These are phyloP conservation scores for Periconia sp. DNA, from an alignment of 2,329 filamentous ascomycete genomes.

Conservation along the genomic window DNA sequence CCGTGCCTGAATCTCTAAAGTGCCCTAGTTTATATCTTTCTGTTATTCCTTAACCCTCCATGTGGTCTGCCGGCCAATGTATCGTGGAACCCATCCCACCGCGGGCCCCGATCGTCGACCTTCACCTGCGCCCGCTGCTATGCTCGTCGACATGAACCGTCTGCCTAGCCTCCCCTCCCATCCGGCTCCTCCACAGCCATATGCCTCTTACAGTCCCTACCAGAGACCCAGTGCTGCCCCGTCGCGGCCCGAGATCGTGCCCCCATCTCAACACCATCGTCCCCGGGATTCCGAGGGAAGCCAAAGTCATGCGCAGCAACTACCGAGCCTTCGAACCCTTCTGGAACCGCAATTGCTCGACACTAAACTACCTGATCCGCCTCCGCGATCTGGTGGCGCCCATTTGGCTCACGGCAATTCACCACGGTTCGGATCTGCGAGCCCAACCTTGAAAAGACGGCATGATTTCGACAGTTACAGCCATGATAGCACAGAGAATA, in stretches of 20 bases:
- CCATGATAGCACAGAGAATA: slow-evolving; percentile 31
- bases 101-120: slow-evolving; percentile 32
- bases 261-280: slow-evolving; percentile 30
- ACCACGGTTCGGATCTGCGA: slow-evolving; percentile 36
- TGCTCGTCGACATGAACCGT: slow-evolving; percentile 75
- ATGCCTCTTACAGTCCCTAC: slow-evolving; percentile 35
- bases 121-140: slow-evolving; percentile 30
- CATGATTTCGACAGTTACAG: slow-evolving; percentile 40
- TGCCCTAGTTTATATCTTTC: slow-evolving; percentile 34
- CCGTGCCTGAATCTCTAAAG: slow-evolving; percentile 34
- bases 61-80: slow-evolving; percentile 38
- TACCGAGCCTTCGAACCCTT: slow-evolving; percentile 46
- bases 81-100: slow-evolving; percentile 40
- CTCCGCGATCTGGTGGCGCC: slow-evolving; percentile 26
- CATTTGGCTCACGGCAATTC: slow-evolving; percentile 24
- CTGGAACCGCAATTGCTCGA: slow-evolving; percentile 45
- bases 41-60: slow-evolving; percentile 37
- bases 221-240: slow-evolving; percentile 30
- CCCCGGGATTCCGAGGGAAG: slow-evolving; percentile 30
- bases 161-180: slow-evolving; percentile 87
- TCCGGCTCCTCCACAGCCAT: slow-evolving; percentile 46
- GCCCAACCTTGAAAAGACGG: slow-evolving; percentile 44
- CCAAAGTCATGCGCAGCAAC: slow-evolving; percentile 39
- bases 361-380: slow-evolving; percentile 33
- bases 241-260: slow-evolving; percentile 33